phyloP scores from a whole-genome alignment of 225 moss, liverwort and hornwort genomes.

The Ulota crispa region DNA sequence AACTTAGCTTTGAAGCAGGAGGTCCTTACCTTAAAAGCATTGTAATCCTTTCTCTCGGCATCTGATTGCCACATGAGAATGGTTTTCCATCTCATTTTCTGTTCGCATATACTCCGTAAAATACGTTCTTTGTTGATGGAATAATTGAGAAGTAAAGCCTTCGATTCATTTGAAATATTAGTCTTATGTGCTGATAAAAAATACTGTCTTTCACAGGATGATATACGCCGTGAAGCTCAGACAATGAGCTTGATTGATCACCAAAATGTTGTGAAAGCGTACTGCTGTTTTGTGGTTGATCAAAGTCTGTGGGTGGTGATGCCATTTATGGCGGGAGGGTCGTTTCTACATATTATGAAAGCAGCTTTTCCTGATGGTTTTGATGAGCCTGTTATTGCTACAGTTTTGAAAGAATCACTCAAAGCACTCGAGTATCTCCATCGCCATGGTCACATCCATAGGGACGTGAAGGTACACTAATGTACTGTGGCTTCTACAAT shows the following conservation, averaged over 20 bases:
- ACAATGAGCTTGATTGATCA: slow-evolving; percentile 91
- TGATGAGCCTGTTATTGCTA: slow-evolving; percentile 94
- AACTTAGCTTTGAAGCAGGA: neutral
- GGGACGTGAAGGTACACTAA: slow-evolving; percentile 80
- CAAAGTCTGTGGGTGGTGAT: slow-evolving; percentile 92
- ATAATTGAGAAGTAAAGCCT: neutral
- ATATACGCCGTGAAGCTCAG: slow-evolving; percentile 88
- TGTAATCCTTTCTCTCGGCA: neutral
- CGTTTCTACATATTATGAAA: slow-evolving; percentile 98
- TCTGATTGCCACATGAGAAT: neutral
- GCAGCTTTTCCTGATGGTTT: slow-evolving; percentile 84
- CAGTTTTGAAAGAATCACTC: slow-evolving; percentile 80
- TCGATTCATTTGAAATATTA: neutral
- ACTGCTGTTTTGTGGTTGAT: slow-evolving; percentile 82
- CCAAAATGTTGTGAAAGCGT: slow-evolving; percentile 91
- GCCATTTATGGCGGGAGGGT: slow-evolving; percentile 96
- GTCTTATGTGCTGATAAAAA: slow-evolving; percentile 15
- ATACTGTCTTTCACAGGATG: slow-evolving; percentile 51
- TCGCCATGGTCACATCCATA: slow-evolving; percentile 94
- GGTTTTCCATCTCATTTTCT: neutral
- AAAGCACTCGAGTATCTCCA: slow-evolving; percentile 96
- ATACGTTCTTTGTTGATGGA: neutral
- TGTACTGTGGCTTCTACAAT: slow-evolving; percentile 1
- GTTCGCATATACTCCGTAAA: neutral
- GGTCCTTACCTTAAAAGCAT: neutral